Percentiles rank a stretch among this genome's conserved stretches.
These are phyloP conservation scores for Staphylotrichum longicolle DNA, from an alignment of 495 filamentous ascomycete species.

Conservation along the genomic window DNA sequence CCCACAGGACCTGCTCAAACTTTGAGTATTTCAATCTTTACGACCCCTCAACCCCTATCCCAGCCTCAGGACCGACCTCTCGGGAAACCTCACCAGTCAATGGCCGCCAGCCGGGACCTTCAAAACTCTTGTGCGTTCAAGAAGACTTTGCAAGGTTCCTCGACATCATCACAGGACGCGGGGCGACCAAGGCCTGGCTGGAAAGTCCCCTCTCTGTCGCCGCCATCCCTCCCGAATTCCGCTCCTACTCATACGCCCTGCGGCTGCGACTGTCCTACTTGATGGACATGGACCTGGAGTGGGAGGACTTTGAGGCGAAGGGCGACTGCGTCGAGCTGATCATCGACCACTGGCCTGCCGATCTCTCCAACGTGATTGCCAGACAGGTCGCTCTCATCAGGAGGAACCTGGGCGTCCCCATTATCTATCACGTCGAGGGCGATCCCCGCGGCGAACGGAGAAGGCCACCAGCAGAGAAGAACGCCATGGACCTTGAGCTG, in stretches of 20 bases:
- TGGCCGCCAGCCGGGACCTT: conserved; percentile 40
- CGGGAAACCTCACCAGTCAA: conserved; percentile 37
- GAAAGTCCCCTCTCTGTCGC: conserved; percentile 71
- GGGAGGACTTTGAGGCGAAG: conserved; percentile 64
- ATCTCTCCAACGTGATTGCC: conserved; percentile 52
- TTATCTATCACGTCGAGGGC: conserved; percentile 66
- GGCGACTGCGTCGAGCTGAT: conserved; percentile 72
- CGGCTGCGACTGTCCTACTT: conserved; percentile 62
- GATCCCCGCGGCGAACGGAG: conserved; percentile 47
- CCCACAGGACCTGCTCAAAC: conserved; percentile 67
- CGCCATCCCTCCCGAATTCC: conserved; percentile 63
- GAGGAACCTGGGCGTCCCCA: conserved; percentile 62
- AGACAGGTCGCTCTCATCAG: conserved; percentile 58
- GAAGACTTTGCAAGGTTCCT: conserved; percentile 72
- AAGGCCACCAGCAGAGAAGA: conserved; percentile 36
- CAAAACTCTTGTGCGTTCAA: conserved; percentile 67
- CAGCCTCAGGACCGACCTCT: conserved; percentile 21
- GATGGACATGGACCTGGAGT: conserved; percentile 50
- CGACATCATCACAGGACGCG: conserved; percentile 59
- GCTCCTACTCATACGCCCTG: conserved; percentile 65
- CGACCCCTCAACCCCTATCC: conserved; percentile 35
- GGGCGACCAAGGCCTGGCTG: conserved; percentile 55
- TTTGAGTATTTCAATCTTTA: conserved; percentile 77
- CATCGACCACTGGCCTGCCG: conserved; percentile 59
- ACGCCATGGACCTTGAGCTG: conserved; percentile 58